A percentile compares a stretch with the other conserved stretches of the same genome.
Conservation (phyloP, 345 rosid species). For the Viola odorata region DNA sequence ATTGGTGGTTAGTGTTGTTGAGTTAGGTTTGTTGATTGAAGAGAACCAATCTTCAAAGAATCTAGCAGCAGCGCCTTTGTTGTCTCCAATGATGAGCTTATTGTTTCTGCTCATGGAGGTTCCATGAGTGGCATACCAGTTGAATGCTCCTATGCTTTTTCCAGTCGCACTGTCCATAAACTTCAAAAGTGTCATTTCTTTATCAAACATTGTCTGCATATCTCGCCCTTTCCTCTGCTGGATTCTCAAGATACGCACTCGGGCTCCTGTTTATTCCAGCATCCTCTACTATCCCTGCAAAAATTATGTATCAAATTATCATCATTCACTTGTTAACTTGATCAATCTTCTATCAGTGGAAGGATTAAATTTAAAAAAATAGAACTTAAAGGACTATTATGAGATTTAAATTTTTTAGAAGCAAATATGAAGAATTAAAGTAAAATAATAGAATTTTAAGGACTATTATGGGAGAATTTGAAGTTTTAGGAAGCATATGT, state of each 20-base stretch:
- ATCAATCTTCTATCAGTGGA: too few species aligned
- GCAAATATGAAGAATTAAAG: too few species aligned
- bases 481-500: too few species aligned
- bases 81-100: constrained; percentile 56
- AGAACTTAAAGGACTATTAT: too few species aligned
- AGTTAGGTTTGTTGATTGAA: constrained; percentile 5
- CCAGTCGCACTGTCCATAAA: constrained; percentile 25
- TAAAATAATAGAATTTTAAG: too few species aligned
- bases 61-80: constrained; percentile 61
- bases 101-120: constrained; percentile 58
- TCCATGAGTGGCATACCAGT: constrained; percentile 58
- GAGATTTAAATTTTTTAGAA: too few species aligned
- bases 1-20: neutral
- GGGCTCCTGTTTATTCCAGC: constrained; percentile 59
- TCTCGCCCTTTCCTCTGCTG: constrained; percentile 41
- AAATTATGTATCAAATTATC: neutral
- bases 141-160: constrained; percentile 44
- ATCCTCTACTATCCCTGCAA: constrained; percentile 38
- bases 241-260: constrained; percentile 48
- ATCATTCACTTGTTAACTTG: neutral
- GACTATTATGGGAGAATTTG: too few species aligned
- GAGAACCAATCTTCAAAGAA: constrained; percentile 54
- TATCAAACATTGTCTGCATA: constrained; percentile 39
- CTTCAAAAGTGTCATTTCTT: constrained; percentile 48
- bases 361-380: too few species aligned